Base-by-base conservation (phyloP, 2,329 filamentous ascomycete species). In the Epichloe sylvatica region DNA sequence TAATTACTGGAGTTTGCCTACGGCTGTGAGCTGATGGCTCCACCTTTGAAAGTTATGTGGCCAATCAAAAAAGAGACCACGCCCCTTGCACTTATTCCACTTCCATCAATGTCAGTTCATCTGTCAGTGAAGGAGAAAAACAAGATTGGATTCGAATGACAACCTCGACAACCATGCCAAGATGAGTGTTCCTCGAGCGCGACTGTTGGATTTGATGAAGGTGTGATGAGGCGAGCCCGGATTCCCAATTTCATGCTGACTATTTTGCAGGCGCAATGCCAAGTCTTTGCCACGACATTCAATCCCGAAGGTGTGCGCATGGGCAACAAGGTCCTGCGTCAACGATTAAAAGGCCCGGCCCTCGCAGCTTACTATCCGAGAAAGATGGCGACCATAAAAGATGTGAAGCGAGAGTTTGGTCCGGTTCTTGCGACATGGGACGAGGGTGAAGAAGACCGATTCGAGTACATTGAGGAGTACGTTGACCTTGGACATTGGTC, bases 241-340 rank as follows among this genome's bases (percentile, higher is more conserved):
- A 53, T 37, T 44, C 4, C 7, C 15, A 23, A 17, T 5, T 38
- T 6, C 19, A 41, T 48, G 40, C 60, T 69, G 42, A 67, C 17
- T 53, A 30, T 5, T 19, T 11, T 1, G 40, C 59, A 96, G 90
- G 78, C 79, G 62, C 89, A 90, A 83, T 95, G 88, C 76, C 80
- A 83, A 65, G 80, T 97, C 71, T 98, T 97, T 74, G 83, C 83
- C 61, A 86, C 85, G 46, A 90, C 83, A 48, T 97, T 82, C 74
- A 98, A 98, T 69, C 92, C 92, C 25, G 76, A 87, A 49, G 74
- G 81, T 57, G 67, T 84, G 53, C 86, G 92, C 54, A 80, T 87
- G 58, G 92, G 92, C 62, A 96, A 92, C 72, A 94, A 92, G 69
- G 75, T 98, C 64, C 75, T 98, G 52, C 86, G 90, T 62, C 86